phyloP scores from a whole-genome alignment of 164 flowering plant species.

The Berberis thunbergii region DNA sequence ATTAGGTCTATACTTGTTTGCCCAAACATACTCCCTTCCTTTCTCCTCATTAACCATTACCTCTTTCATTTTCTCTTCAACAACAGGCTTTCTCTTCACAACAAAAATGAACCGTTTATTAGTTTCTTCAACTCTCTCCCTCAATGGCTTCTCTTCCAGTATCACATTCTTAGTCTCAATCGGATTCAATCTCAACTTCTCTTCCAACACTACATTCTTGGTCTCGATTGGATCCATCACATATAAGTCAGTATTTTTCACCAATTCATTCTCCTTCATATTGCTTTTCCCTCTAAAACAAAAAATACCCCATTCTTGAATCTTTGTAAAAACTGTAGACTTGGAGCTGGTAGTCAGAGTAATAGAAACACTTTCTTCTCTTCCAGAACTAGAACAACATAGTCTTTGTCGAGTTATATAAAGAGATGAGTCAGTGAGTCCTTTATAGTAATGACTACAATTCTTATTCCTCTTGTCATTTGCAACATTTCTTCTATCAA shows the following conservation, averaged over 20 bases:
- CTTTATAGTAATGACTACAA: constrained; percentile 30
- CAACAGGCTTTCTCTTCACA: neutral
- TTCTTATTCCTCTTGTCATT: constrained; percentile 5
- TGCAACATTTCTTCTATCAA: constrained; percentile 9
- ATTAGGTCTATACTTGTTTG: constrained; percentile 37
- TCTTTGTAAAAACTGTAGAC: constrained; percentile 14
- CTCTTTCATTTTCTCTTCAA: neutral
- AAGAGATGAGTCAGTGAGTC: constrained; percentile 25
- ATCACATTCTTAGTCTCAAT: neutral
- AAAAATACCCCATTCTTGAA: constrained; percentile 21
- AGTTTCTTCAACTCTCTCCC: constrained; percentile 38
- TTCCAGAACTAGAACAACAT: constrained; percentile 12
- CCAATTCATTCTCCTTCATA: too few relatives aligned
- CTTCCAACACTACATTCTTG: neutral
- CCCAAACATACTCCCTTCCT: constrained; percentile 33
- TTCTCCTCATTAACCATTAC: neutral
- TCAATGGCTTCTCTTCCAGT: constrained; percentile 35
- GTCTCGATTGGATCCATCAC: too few relatives aligned
- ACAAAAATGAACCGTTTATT: neutral
- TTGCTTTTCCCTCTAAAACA: constrained; percentile 15
- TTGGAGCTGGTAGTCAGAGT: constrained; percentile 11
- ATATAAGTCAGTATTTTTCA: too few relatives aligned
- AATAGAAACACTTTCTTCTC: constrained; percentile 14
- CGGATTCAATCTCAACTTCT: neutral
- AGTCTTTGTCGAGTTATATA: constrained; percentile 9